phyloP scores from a whole-genome alignment of 2,329 filamentous ascomycete genomes.

The Xylaria sp. region DNA sequence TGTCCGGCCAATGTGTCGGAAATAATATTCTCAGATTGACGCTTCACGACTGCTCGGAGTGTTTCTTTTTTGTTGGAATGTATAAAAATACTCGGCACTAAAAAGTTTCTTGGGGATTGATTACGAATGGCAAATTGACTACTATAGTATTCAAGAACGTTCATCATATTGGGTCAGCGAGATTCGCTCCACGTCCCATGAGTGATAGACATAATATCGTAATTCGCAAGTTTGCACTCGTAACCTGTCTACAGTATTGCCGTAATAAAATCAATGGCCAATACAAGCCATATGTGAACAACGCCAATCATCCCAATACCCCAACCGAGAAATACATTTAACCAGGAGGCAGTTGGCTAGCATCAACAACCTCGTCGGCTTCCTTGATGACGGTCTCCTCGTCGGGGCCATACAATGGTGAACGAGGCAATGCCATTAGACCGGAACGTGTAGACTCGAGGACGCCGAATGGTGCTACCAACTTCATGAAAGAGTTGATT shows the following conservation, averaged over 20 bases:
- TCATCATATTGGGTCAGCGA: constrained; percentile 3
- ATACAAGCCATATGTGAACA: constrained; percentile 34
- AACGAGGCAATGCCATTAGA: constrained; percentile 95
- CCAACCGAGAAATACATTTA: constrained; percentile 55
- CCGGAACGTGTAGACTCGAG: constrained; percentile 95
- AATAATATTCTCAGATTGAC: not conserved
- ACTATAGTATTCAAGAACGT: not conserved
- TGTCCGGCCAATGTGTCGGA: too few relatives aligned
- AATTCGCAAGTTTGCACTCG: constrained; percentile 38
- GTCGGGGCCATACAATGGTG: constrained; percentile 79
- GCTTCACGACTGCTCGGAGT: too few relatives aligned
- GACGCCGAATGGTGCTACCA: constrained; percentile 93
- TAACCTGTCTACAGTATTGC: constrained; percentile 38
- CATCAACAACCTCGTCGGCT: constrained; percentile 93
- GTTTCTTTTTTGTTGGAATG: not conserved
- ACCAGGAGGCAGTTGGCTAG: constrained; percentile 91
- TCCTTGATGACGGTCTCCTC: constrained; percentile 79
- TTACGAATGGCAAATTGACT: not conserved
- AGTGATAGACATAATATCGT: constrained; percentile 16
- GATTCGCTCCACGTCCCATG: constrained; percentile 5
- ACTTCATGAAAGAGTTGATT: constrained; percentile 98
- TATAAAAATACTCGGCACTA: constrained; percentile 3
- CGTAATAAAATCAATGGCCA: constrained; percentile 9
- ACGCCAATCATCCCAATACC: constrained; percentile 31
- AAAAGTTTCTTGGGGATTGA: not conserved